These are phyloP conservation scores for Penstemon eatonii DNA, from an alignment of 257 asterid genomes.

Conservation along the genomic window DNA sequence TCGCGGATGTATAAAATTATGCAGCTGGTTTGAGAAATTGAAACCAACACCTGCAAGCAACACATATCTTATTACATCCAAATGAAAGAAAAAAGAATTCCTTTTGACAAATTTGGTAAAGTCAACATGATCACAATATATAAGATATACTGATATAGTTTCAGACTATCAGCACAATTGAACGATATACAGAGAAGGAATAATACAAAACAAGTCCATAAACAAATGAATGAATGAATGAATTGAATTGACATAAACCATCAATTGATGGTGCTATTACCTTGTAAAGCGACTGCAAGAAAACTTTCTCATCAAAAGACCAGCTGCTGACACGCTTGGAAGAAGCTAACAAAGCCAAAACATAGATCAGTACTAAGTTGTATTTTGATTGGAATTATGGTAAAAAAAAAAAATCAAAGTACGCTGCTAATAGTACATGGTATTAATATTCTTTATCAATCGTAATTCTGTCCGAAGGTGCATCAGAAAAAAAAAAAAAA, in stretches of 20 bases:
- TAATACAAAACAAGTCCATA: too few species aligned
- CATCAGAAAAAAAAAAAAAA: not conserved
- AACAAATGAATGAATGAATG: too few species aligned
- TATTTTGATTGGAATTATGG: not conserved
- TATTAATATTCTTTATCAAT: not conserved
- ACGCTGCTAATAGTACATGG: not conserved
- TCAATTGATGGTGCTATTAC: slow-evolving; percentile 32
- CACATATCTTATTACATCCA: slow-evolving; percentile 14
- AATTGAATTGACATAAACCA: too few species aligned
- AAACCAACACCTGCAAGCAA: slow-evolving; percentile 69
- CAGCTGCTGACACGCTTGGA: slow-evolving; percentile 59
- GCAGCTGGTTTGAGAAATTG: slow-evolving; percentile 58
- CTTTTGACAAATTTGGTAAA: not conserved
- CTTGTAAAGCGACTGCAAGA: slow-evolving; percentile 86
- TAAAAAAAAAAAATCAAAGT: not conserved
- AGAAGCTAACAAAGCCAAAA: slow-evolving; percentile 48
- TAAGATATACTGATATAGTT: too few species aligned
- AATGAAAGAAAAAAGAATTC: not conserved
- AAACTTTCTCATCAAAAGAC: slow-evolving; percentile 78
- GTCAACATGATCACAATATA: too few species aligned
- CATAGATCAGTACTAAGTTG: slow-evolving; percentile 27
- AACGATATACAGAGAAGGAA: too few species aligned
- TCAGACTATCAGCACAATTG: too few species aligned
- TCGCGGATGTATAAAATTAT: slow-evolving; percentile 86
- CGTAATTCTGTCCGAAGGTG: not conserved